Conservation (phyloP, 2,329 filamentous ascomycete genomes). For the Domatiomyces globalis region DNA sequence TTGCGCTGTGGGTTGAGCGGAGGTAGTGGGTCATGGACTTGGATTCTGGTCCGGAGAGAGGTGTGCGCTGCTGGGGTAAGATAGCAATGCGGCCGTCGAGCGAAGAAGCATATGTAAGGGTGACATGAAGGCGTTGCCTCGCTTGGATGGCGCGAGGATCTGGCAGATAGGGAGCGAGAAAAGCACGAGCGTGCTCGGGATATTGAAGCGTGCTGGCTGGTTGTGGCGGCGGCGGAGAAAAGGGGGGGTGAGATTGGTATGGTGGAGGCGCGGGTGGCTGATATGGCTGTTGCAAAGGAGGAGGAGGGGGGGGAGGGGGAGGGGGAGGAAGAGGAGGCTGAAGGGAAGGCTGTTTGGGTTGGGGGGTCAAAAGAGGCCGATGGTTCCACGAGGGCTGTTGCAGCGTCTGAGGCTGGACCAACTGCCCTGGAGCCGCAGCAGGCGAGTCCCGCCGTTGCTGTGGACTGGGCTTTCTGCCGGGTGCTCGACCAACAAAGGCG, state of each 20-base stretch:
- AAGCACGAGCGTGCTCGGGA: conserved; percentile 30
- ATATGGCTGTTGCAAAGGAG: not conserved
- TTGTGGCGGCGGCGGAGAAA: conserved; percentile 11
- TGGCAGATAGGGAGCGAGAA: conserved; percentile 41
- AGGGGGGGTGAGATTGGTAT: not conserved
- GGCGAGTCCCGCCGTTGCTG: not conserved
- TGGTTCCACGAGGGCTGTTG: not conserved
- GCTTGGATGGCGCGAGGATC: conserved; percentile 18
- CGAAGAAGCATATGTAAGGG: conserved; percentile 80
- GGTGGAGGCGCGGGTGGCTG: conserved; percentile 1
- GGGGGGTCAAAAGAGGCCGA: not conserved
- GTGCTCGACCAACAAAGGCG: not conserved
- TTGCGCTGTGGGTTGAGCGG: conserved; percentile 67
- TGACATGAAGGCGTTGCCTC: conserved; percentile 43
- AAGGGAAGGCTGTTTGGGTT: conserved; percentile 1
- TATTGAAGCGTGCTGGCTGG: conserved; percentile 30
- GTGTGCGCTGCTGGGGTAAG: conserved; percentile 64
- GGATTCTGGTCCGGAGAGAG: conserved; percentile 65
- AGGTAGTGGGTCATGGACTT: conserved; percentile 92
- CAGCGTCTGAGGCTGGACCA: not conserved
- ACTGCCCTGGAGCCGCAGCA: not conserved
- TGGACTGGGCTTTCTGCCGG: not conserved
- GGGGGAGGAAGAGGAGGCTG: not conserved
- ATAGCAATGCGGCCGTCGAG: conserved; percentile 70
- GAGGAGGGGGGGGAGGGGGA: not conserved